Evolutionary conservation across 2,329 filamentous ascomycete genomes (phyloP).

Genomic region (Penicillium italicum): DNA sequence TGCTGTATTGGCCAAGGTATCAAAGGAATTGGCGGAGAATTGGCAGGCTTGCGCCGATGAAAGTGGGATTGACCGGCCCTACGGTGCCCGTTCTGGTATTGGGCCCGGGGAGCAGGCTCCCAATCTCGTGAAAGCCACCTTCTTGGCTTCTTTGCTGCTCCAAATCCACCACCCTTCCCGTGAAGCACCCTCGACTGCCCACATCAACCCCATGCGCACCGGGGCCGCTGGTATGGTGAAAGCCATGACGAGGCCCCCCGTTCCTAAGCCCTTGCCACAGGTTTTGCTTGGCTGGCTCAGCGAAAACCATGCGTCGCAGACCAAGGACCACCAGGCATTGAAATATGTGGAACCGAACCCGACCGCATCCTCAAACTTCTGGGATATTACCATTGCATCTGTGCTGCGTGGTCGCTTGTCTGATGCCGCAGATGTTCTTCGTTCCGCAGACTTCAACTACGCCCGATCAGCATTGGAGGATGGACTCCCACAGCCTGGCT

Average conservation of each 20-base stretch:
- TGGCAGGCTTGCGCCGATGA: conserved; percentile 36
- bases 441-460: conserved; percentile 72
- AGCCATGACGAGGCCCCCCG: conserved; percentile 24
- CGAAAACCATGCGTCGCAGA: conserved; percentile 68
- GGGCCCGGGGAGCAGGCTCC: conserved; percentile 61
- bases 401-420: conserved; percentile 71
- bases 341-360: conserved; percentile 65
- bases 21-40: conserved; percentile 33
- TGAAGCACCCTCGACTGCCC: conserved; percentile 23
- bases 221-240: conserved; percentile 31
- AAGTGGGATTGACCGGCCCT: conserved; percentile 40
- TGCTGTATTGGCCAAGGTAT: conserved; percentile 32
- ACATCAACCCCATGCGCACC: conserved; percentile 24
- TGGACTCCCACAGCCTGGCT: conserved; percentile 62
- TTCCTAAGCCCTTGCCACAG: conserved; percentile 59
- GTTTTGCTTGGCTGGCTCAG: conserved; percentile 81
- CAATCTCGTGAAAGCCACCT: conserved; percentile 71
- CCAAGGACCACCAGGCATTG: conserved; percentile 64
- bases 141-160: conserved; percentile 72
- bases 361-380: conserved; percentile 72
- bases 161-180: conserved; percentile 69
- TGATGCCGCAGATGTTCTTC: conserved; percentile 65
- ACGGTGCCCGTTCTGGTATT: conserved; percentile 55
- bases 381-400: conserved; percentile 74
- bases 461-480: conserved; percentile 64